Base-by-base conservation (phyloP, 2,329 filamentous ascomycete species). In the Tolypocladium inflatum region DNA sequence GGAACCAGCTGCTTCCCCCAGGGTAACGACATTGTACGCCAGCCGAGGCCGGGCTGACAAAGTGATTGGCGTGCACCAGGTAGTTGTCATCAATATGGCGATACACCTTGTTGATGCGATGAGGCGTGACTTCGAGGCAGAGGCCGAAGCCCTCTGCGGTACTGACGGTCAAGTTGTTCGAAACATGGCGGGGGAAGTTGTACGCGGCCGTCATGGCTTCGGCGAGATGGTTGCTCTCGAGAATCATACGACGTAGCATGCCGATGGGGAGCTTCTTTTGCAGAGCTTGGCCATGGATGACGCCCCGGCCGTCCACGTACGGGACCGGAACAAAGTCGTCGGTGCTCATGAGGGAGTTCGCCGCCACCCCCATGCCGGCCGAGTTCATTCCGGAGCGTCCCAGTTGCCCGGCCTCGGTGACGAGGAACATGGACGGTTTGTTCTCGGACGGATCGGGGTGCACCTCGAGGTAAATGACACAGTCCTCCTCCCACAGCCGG, bases 361-460 rank as follows among this genome's bases (percentile, higher is more conserved):
- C 65, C 19, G 63, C 63, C 13, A 69, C 63, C 8, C 57, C 63
- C 11, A 70, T 41, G 6, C 68, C 68, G 3, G 57, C 45, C 13
- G 67, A 66, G 55, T 68, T 71, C 66, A 71, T 68, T 39, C 66
- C 68, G 30, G 58, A 59, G 35, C 67, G 63, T 15, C 57, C 63
- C 19, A 71, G 60, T 58, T 70, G 66, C 26, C 68, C 68, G 11
- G 66, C 69, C 56, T 71, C 67, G 3, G 65, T 67, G 10, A 70
- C 42, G 33, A 66, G 55, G 51, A 70, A 64, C 30, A 70, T 58
- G 42, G 61, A 61, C 10, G 64, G 62, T 30, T 57, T 43, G 48
- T 54, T 33, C 43, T 60, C 58, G 17, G 56, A 60, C 38, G 58
- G 56, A 23, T 60, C 55, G 23, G 58, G 58, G 48, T 60, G 56